Base-by-base conservation (phyloP, 2,329 filamentous ascomycete genomes). In the Elsinoe necatrix region DNA sequence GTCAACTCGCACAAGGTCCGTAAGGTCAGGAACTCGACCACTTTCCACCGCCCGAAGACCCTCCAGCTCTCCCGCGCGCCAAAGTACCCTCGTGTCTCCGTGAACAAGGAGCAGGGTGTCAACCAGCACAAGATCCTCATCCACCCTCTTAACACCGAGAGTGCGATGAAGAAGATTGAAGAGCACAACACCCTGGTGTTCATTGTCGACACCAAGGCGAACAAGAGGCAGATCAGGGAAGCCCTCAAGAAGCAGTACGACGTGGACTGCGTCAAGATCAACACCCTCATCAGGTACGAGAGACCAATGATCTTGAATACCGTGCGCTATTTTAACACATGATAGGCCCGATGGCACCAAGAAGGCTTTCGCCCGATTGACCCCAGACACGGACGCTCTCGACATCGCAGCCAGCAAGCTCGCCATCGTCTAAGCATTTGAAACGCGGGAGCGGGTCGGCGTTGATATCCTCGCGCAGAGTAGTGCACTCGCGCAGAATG, bases 141-240 rank as follows among this genome's bases (percentile, higher is more conserved):
- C 73, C 89, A 96, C 85, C 93, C 93, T 66, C 84, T 98, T 73
- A 98, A 98, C 86, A 98, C 93, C 61, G 93, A 98, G 87, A 93
- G 87, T 72, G 93, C 95, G 72, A 97, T 98, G 92, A 98, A 98
- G 89, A 96, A 96, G 87, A 96, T 98, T 69, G 93, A 98, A 83
- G 93, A 98, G 87, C 91, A 98, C 85, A 98, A 98, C 85, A 98
- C 93, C 67, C 85, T 98, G 55, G 69, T 72, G 61, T 71, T 72
- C 64, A 71, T 72, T 60, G 69, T 71, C 61, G 67, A 72, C 60
- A 63, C 65, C 64, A 95, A 95, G 86, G 85, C 92, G 76, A 98
- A 98, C 86, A 98, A 98, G 89, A 85, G 90, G 74, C 93, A 98
- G 82, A 98, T 98, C 81, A 96, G 96, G 84, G 81, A 84, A 70